Conservation (phyloP, 1,284 basidiomycete species). For the Cutaneotrichosporon sp. region DNA sequence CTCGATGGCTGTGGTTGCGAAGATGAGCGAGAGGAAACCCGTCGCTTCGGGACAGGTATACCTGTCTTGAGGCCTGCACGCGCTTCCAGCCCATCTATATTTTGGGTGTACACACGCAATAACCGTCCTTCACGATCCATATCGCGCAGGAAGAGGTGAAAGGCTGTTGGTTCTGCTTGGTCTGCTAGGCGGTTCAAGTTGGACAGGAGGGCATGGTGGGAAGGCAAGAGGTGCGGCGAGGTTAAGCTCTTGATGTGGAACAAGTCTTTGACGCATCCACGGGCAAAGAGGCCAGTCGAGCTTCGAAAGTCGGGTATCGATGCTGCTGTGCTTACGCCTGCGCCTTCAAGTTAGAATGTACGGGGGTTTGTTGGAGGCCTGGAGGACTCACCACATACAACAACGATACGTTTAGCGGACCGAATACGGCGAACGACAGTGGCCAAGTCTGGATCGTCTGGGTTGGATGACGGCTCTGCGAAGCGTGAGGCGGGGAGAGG, state of each 20-base stretch:
- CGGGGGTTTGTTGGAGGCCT: background rate
- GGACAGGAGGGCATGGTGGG: constrained; percentile 73
- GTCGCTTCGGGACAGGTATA: constrained; percentile 23
- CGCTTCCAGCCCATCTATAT: constrained; percentile 85
- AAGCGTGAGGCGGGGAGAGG: background rate
- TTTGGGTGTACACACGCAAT: constrained; percentile 89
- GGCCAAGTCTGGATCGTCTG: constrained; percentile 19
- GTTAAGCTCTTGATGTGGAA: constrained; percentile 88
- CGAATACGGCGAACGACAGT: constrained; percentile 58
- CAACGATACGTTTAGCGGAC: constrained; percentile 75
- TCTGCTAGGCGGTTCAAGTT: constrained; percentile 72
- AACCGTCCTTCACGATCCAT: constrained; percentile 76
- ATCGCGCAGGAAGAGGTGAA: constrained; percentile 71
- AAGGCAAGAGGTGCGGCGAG: constrained; percentile 61
- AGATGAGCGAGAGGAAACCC: background rate
- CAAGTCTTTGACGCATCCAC: constrained; percentile 74
- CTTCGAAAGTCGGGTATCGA: constrained; percentile 93
- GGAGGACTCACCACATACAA: constrained; percentile 72
- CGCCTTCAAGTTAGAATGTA: constrained; percentile 59
- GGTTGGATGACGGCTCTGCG: constrained; percentile 6
- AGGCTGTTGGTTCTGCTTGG: constrained; percentile 73
- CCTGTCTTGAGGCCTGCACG: constrained; percentile 70
- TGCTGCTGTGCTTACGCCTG: constrained; percentile 85
- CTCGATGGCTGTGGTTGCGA: background rate
- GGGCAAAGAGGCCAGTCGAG: constrained; percentile 72